Evolutionary conservation across 192 early-diverging fungal species (phyloP), one percentile per base, ranked within the genome.

Genomic region (Radiomyces spectabilis): DNA sequence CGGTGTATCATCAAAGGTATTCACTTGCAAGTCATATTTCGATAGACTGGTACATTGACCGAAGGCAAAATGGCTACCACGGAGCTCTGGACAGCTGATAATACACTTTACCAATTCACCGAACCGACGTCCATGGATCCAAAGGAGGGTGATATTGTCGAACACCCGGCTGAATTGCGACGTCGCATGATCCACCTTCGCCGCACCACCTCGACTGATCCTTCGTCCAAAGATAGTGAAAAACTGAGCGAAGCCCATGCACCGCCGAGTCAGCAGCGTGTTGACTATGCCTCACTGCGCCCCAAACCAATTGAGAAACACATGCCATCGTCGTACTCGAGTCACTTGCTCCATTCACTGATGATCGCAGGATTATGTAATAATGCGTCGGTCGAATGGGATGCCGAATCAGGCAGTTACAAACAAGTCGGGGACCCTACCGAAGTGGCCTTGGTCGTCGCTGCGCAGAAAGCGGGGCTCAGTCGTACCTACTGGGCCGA

Each of bases 61-160:
- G 92, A 95, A 69, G 93, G 93, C 53, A 94, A 94, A 57, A 97
- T 97, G 94, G 91, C 92, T 5, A 82, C 89, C 9, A 71, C 84
- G 29, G 73, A 85, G 64, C 75, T 94, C 27, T 91, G 87, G 85
- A 89, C 85, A 2, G 72, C 74, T 5, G 85, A 90, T 66, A 78
- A 81, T 55, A 57, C 73, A 6, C 39, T 72, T 7, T 92, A 81
- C 54, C 59, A 65, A 2, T 86, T 88, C 42, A 82, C 81, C 0
- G 65, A 88, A 47, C 67, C 73, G 39, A 77, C 80, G 3, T 68
- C 63, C 24, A 39, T 82, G 8, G 73, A 82, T 48, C 75, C 73
- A 33, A 71, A 69, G 25, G 52, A 63, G 16, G 80, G 80, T 18
- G 48, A 59, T 12, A 61, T 80, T 8, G 54, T 59, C n/a, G 38